phyloP scores from a whole-genome alignment of 441 rosid genomes.

The Erodium chrysanthum region DNA sequence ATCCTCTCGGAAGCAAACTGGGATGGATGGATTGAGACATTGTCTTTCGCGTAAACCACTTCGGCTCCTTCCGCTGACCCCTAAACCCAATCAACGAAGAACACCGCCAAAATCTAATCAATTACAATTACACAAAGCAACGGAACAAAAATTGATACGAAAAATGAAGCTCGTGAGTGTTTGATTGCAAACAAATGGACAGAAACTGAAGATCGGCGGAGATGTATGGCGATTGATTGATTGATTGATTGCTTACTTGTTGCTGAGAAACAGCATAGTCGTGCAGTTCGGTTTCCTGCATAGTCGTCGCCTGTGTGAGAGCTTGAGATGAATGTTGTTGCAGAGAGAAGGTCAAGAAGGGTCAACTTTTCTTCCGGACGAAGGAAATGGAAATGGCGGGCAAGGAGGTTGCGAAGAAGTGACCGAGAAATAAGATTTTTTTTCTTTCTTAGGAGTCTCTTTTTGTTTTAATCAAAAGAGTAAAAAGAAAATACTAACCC shows the following conservation, averaged over 20 bases:
- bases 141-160: background rate
- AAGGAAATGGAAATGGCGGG: background rate
- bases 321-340: background rate
- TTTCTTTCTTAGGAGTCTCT: too few relatives aligned
- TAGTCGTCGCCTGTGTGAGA: conserved; percentile 14
- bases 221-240: background rate
- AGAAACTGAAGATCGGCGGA: background rate
- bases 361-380: background rate
- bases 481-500: too few relatives aligned
- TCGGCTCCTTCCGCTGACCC: conserved; percentile 33
- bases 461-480: too few relatives aligned
- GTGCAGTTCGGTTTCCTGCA: conserved; percentile 69
- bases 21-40: too few relatives aligned
- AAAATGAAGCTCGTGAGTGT: background rate
- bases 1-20: conserved; percentile 56
- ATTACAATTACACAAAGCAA: background rate
- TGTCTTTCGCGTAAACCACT: too few relatives aligned
- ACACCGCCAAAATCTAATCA: conserved; percentile 8
- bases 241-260: conserved; percentile 38
- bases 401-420: too few relatives aligned
- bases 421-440: too few relatives aligned
- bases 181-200: background rate
- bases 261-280: conserved; percentile 42
- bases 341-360: conserved; percentile 7
- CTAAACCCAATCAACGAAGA: conserved; percentile 24